Evolutionary conservation across 805 yeast species (phyloP), one percentile per base, ranked within the genome.

Genomic region (Myxozyma vanderwaltii): DNA sequence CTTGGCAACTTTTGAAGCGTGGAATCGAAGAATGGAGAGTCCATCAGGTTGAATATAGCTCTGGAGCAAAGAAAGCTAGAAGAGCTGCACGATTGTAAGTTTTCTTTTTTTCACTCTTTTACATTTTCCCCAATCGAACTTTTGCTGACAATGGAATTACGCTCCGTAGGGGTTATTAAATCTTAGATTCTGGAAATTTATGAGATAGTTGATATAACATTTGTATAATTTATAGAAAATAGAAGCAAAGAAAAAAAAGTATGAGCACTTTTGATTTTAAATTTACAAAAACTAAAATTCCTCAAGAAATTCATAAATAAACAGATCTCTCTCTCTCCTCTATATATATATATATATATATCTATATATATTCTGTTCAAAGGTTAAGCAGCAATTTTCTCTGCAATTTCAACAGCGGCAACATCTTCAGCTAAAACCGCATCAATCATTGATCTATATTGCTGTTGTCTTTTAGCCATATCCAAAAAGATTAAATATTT

Each of bases 401-500:
- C 53, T n/a, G 50, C 44, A 24, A 52, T 24, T 13, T 43, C 47
- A 23, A 24, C 19, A 1, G 56, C 41, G 13, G 33, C 26, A 3
- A 17, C 38, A 24, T 49, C 51, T 3, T 54, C 56, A 3, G 39
- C 61, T 29, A 62, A 31, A 5, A 50, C 61, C n/a, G 65, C 55
- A 65, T 85, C 88, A 47, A 92, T 90, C 76, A 82, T 71, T 24
- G 76, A 73, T 72, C 98, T 82, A 75, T 89, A 92, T 68, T 79
- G 82, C 68, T 81, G 86, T 75, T 94, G 98, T 29, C 86, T 81
- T 66, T 78, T 82, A 46, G 95, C 90, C 82, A 89, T 94, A 70
- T 92, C 97, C 56, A 89, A 77, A 80, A 90, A 91, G 45, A 92
- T 82, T 74, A 84, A 81, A 78, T 90, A 94, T 75, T 94, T 94